A percentile compares a stretch with the other conserved stretches of the same genome.
Conservation (phyloP, 179 eudicot species). For the Nepenthes alata region DNA sequence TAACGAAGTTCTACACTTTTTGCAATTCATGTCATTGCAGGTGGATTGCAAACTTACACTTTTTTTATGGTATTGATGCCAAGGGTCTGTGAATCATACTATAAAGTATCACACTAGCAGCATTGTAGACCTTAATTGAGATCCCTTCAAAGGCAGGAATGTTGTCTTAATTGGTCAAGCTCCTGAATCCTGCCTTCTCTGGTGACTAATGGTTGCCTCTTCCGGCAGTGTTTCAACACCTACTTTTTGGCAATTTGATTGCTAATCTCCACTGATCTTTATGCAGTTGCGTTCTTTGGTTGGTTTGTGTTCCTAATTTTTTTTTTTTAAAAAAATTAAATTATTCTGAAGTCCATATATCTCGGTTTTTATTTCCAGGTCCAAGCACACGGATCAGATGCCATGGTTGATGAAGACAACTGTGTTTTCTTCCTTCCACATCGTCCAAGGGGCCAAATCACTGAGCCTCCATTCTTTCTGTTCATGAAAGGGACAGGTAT, state of each 20-base stretch:
- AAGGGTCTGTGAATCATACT: too few relatives aligned
- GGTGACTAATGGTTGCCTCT: background rate
- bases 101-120: too few relatives aligned
- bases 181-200: background rate
- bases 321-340: background rate
- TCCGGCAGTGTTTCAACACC: too few relatives aligned
- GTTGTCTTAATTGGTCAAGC: background rate
- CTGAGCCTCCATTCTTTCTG: slow-evolving; percentile 67
- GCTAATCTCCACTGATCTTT: background rate
- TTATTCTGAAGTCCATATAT: background rate
- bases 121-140: too few relatives aligned
- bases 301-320: background rate
- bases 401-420: slow-evolving; percentile 89
- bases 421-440: slow-evolving; percentile 96
- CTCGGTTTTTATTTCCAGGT: slow-evolving; percentile 24
- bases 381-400: slow-evolving; percentile 97
- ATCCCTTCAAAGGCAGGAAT: too few relatives aligned
- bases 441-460: slow-evolving; percentile 66
- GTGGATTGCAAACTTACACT: too few relatives aligned
- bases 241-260: too few relatives aligned
- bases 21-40: too few relatives aligned
- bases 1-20: too few relatives aligned
- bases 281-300: background rate
- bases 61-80: too few relatives aligned
- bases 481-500: slow-evolving; percentile 96